Base-by-base conservation (phyloP, 805 yeast species). In the Candida nemodendra region DNA sequence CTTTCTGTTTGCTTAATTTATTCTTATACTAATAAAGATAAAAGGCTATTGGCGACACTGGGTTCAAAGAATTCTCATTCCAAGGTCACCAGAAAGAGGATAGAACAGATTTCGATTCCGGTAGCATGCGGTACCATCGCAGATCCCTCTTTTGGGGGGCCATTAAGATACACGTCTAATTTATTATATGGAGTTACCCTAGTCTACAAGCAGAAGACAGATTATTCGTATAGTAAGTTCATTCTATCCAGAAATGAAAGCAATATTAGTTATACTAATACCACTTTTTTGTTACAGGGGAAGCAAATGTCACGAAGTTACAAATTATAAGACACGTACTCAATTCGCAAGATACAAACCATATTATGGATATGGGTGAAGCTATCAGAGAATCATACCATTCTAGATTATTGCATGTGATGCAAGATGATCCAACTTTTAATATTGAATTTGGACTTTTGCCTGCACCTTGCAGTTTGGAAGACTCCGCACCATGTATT, bases 181-280 rank as follows among this genome's bases (percentile, higher is more conserved):
- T 53, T 78, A 8, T 50, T 78, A 39, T 66, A 70, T 46, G 83
- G 83, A 0, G 58, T 74, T 1, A 59, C 76, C 1, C 44, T 78
- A 30, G 61, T 70, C 18, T 74, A 72, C 51, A 72, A 65, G 39
- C 70, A 72, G 18, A 74, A 79, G 51, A 66, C 73, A 0, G 69
- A 68, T 3, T 69, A 68, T 46, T 66, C 72, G 45, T 65, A 64
- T 45, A 51, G 60, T 50, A 44, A 41, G 61, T 48, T 18, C 22
- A 15, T 15, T n/a, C n/a, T n/a, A n/a, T n/a, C n/a, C n/a, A n/a
- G n/a, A n/a, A n/a, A n/a, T n/a, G n/a, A n/a, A n/a, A n/a, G n/a
- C n/a, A n/a, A n/a, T n/a, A n/a, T n/a, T n/a, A n/a, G n/a, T n/a
- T n/a, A n/a, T n/a, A n/a, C n/a, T n/a, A n/a, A n/a, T n/a, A n/a